Evolutionary conservation across 352 stramenopile genomes (phyloP).

Genomic region (Phytophthora kernoviae): DNA sequence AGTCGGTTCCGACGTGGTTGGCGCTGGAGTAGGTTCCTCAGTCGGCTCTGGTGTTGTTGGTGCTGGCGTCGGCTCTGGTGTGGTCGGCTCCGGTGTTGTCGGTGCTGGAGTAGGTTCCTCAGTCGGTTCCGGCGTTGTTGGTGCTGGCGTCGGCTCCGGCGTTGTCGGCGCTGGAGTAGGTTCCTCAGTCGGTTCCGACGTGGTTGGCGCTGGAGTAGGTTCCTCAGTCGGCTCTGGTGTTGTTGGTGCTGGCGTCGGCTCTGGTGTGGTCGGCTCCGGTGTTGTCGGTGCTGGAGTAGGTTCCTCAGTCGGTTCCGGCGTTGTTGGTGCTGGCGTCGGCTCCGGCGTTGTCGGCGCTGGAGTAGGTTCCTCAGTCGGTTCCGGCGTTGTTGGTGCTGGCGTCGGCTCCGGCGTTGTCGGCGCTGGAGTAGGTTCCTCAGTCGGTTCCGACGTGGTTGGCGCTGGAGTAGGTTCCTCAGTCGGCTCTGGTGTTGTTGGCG

Average conservation of each 20-base stretch:
- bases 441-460: not conserved
- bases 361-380: not conserved
- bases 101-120: not conserved
- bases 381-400: not conserved
- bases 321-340: too few species aligned
- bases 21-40: slow-evolving; percentile 5
- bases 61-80: not conserved
- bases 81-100: not conserved
- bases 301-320: not conserved
- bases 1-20: not conserved
- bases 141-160: not conserved
- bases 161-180: not conserved
- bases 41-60: not conserved
- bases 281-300: not conserved
- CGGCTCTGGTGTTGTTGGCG: not conserved
- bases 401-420: not conserved
- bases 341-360: not conserved
- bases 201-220: not conserved
- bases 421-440: too few species aligned
- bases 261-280: slow-evolving; percentile 1
- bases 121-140: slow-evolving; percentile 1
- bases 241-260: not conserved
- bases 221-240: too few species aligned
- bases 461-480: too few species aligned
- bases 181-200: not conserved